Percentiles rank a stretch among this genome's conserved stretches.
Conservation (phyloP, 345 rosid species). For the Murraya koenigii region DNA sequence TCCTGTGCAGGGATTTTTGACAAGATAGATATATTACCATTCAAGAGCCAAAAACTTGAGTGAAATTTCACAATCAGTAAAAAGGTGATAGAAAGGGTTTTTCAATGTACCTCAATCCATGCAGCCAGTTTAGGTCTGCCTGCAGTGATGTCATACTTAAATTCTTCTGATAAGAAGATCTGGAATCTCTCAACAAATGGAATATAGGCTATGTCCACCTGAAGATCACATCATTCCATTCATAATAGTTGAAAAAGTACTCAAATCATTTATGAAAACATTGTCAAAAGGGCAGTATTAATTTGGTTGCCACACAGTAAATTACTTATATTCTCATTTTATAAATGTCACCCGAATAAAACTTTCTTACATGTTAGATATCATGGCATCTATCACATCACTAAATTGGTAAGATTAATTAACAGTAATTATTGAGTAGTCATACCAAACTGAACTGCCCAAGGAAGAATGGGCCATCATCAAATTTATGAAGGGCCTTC, state of each 20-base stretch:
- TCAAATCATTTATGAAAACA: background rate
- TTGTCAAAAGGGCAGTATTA: background rate
- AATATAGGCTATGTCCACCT: slow-evolving; percentile 77
- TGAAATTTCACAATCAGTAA: background rate
- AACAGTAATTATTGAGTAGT: background rate
- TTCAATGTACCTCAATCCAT: slow-evolving; percentile 64
- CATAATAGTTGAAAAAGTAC: background rate
- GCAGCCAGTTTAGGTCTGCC: slow-evolving; percentile 71
- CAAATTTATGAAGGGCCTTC: slow-evolving; percentile 56
- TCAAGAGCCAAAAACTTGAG: background rate
- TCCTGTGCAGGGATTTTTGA: background rate
- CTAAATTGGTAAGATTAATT: background rate
- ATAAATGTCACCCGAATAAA: background rate
- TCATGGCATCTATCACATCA: background rate
- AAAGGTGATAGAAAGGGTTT: background rate
- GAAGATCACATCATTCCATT: slow-evolving; percentile 8
- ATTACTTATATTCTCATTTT: background rate
- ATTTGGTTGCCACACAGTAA: background rate
- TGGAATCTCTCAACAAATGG: slow-evolving; percentile 72
- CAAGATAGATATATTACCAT: background rate
- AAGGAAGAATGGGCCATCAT: slow-evolving; percentile 89
- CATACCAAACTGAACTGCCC: slow-evolving; percentile 74
- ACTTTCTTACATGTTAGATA: background rate
- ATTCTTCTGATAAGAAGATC: slow-evolving; percentile 45
- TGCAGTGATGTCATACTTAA: slow-evolving; percentile 52